Percentiles rank a stretch among this genome's conserved stretches.
These are phyloP conservation scores for Aspergillus neotritici DNA, from an alignment of 2,329 filamentous ascomycete species.

Conservation along the genomic window DNA sequence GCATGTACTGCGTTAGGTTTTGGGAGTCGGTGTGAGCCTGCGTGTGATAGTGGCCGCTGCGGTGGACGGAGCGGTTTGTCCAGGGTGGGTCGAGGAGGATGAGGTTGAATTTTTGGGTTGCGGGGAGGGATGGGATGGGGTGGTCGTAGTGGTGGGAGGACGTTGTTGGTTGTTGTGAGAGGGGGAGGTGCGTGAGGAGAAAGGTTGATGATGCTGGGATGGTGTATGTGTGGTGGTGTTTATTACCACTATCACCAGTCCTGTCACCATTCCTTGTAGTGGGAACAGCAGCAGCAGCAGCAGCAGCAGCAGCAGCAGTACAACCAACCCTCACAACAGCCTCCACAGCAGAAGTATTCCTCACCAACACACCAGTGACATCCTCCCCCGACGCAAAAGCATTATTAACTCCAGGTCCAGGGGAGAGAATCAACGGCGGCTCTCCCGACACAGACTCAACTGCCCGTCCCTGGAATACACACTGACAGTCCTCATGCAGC, in stretches of 20 bases:
- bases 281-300: too few species aligned
- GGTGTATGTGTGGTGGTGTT: constrained; percentile 23
- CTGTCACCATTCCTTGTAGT: too few species aligned
- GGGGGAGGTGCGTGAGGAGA: constrained; percentile 36
- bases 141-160: background rate
- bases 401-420: constrained; percentile 31
- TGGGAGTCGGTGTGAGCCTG: constrained; percentile 26
- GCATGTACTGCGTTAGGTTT: constrained; percentile 29
- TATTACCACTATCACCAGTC: constrained; percentile 13
- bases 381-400: constrained; percentile 14
- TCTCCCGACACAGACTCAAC: background rate
- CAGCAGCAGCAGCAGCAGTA: too few species aligned
- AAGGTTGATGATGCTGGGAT: constrained; percentile 49
- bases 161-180: constrained; percentile 15
- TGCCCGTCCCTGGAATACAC: too few species aligned
- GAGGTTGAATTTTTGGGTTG: constrained; percentile 47
- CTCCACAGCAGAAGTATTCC: constrained; percentile 4
- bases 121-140: constrained; percentile 23
- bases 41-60: constrained; percentile 45
- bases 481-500: background rate
- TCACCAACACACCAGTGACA: background rate
- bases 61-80: constrained; percentile 56
- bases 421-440: constrained; percentile 31
- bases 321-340: constrained; percentile 8
- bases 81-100: constrained; percentile 60